Evolutionary conservation across 116 monocot species (phyloP), one percentile per base, ranked within the genome.

Genomic region (Trichopus zeylanicus): DNA sequence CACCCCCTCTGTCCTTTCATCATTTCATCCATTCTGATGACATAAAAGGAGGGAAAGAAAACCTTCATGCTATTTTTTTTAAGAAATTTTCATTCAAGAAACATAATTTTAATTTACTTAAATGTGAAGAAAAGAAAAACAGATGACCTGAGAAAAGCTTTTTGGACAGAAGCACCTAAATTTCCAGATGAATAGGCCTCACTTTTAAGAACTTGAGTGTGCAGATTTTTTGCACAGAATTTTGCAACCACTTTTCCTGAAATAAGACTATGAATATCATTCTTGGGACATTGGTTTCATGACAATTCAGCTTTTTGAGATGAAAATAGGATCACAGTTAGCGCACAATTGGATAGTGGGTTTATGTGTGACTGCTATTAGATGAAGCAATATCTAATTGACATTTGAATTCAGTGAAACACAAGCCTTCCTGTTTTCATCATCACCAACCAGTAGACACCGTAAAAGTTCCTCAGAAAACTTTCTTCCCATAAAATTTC

Each of bases 11-110:
- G 97, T 26, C 97, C 97, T 62, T 55, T 65, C 97, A 97, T 97
- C 97, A 97, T 97, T 37, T 97, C 97, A 62, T 95, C 91, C 95
- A 97, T 87, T 78, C 97, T 97, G 76, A 53, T 2, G 20, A 20
- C n/a, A 56, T 9, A 25, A 27, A 49, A 49, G 6, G 4, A 49
- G 6, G 22, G 8, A 49, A 22, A 21, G 5, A 21, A 4, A 24
- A 16, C 7, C 19, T 49, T 49, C 6, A 21, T 22, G 21, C 49
- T 3, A 4, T 49, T 19, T 49, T 7, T 22, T 21, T 49, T 49
- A 49, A 49, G 21, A 3, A 49, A 42, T 42, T 13, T 15, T 53
- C 53, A 53, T 53, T 3, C 28, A 18, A 27, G 28, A 53, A 24
- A 49, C 19, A 9, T 9, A 49, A 42, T 42, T 13, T 15, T 53